Evolutionary conservation across 805 yeast species (phyloP), one percentile per base, ranked within the genome.

Genomic region (Kurtzmaniella cleridarum): DNA sequence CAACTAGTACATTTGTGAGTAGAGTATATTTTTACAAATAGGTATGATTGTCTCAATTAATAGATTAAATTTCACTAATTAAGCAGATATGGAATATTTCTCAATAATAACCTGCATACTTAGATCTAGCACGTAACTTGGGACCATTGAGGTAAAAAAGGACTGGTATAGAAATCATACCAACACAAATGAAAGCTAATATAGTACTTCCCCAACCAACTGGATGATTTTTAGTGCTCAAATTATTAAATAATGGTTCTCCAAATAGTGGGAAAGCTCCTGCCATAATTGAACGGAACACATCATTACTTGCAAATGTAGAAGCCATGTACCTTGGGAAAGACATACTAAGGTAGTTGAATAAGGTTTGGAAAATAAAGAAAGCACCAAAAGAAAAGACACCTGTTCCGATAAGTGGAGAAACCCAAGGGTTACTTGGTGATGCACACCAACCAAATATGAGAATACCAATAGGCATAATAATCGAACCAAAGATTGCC

Each of bases 181-280:
- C 69, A 23, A 69, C 31, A 2, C 71, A 47, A 34, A 75, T 49
- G 45, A 73, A 71, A 0, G 74, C 80, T 32, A 76, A 51, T 13
- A 75, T 42, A 5, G 73, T 61, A 2, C 73, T 55, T 1, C 81
- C 83, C 80, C 80, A 77, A 2, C 68, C 81, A 10, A 73, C 75
- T 2, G 83, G 82, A 47, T 62, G 79, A 28, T 64, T 64, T 46
- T 64, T 58, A 36, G 66, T 68, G 10, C 69, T 71, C 40, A 76
- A 58, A 46, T 73, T 70, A 34, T 64, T 59, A 52, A 71, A 83
- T 77, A 83, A 68, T 23, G 75, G 74, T 31, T 66, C 54, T 4
- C 84, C 82, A 55, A 81, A 81, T 36, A 84, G 64, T 18, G 84
- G 83, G 61, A 78, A 78, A 2, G 71, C 74, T 41, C 78, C 77